phyloP scores from a whole-genome alignment of 306 rosid genomes.

The Senna siamea region DNA sequence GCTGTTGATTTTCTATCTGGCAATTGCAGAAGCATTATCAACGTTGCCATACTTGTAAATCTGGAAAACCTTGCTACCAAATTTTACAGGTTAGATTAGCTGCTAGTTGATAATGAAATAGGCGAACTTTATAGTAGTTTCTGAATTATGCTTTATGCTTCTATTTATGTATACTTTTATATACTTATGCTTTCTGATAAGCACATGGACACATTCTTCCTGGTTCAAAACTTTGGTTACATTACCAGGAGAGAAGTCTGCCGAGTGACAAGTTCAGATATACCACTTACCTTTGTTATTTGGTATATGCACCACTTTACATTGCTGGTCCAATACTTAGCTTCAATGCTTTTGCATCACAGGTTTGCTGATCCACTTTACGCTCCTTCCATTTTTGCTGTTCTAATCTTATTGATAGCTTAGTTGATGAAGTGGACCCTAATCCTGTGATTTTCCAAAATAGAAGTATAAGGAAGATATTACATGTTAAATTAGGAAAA shows the following conservation, averaged over 20 bases:
- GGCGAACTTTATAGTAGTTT: conserved; percentile 28
- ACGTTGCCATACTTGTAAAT: conserved; percentile 76
- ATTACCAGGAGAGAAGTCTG: conserved; percentile 74
- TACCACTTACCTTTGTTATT: conserved; percentile 71
- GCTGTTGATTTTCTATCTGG: conserved; percentile 39
- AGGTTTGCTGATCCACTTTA: conserved; percentile 52
- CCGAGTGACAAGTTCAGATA: conserved; percentile 62
- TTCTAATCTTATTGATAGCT: conserved; percentile 31
- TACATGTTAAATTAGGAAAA: conserved; percentile 6
- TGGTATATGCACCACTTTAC: conserved; percentile 90
- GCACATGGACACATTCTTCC: conserved; percentile 24
- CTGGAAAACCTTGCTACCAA: conserved; percentile 79
- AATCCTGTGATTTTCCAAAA: conserved; percentile 21
- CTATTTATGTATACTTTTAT: conserved; percentile 31
- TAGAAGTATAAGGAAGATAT: conserved; percentile 28
- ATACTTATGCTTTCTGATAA: conserved; percentile 18
- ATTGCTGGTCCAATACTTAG: conserved; percentile 91
- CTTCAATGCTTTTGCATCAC: conserved; percentile 96
- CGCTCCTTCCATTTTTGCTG: conserved; percentile 19
- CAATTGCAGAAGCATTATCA: conserved; percentile 80
- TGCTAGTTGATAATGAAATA: conserved; percentile 38
- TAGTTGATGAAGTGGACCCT: conserved; percentile 19
- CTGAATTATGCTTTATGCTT: conserved; percentile 26
- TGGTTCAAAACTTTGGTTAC: conserved; percentile 35
- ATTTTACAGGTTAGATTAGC: conserved; percentile 77